These are phyloP conservation scores for Byssoonygena ceratinophila DNA, from an alignment of 2,329 filamentous ascomycete species.

Conservation along the genomic window DNA sequence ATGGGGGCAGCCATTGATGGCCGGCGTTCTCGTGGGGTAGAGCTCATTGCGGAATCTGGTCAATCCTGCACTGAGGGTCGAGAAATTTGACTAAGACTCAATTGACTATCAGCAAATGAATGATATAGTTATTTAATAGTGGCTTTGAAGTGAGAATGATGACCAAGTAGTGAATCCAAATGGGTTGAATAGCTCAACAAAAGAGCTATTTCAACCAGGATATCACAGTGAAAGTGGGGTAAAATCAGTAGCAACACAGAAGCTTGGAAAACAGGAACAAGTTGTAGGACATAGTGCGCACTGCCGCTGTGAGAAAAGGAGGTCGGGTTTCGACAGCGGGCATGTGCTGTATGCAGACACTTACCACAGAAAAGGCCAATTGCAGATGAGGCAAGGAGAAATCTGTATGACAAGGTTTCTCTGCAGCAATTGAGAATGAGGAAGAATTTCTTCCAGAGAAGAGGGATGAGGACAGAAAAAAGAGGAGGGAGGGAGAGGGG, in stretches of 20 bases:
- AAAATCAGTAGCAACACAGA: not conserved
- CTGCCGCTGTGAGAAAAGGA: not conserved
- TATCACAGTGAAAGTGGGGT: no score
- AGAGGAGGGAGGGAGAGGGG: not conserved
- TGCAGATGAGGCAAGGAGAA: not conserved
- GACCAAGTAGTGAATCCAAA: no score
- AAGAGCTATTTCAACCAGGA: no score
- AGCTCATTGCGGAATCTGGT: constrained; percentile 5
- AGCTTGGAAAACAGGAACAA: not conserved
- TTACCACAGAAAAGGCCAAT: not conserved
- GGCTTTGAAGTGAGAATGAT: not conserved
- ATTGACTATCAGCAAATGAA: not conserved
- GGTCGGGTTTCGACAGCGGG: no score
- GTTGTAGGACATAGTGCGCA: not conserved
- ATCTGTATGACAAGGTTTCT: not conserved
- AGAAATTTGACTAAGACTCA: not conserved
- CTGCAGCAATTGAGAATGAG: not conserved
- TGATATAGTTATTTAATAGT: not conserved
- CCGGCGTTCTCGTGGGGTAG: constrained; percentile 58
- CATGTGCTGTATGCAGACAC: not conserved
- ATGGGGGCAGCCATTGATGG: constrained; percentile 75
- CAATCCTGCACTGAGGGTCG: not conserved
- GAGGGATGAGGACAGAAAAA: no score
- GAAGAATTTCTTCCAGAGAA: not conserved
- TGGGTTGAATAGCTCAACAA: no score